Evolutionary conservation across 208 protist genomes (phyloP).

Genomic region (Trypanosoma vivax): DNA sequence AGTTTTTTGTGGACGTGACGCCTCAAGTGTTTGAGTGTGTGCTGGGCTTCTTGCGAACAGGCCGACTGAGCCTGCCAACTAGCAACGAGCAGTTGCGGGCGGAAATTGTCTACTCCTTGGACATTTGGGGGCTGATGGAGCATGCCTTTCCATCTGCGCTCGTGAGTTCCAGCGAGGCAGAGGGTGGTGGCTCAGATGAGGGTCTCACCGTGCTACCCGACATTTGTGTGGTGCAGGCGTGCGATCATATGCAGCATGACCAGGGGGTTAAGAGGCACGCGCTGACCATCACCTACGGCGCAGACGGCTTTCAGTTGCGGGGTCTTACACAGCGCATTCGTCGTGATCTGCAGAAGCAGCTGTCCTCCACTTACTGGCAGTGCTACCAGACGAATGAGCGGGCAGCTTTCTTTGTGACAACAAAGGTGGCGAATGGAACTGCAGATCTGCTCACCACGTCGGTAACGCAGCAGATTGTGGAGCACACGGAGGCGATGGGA

Average conservation of each 20-base stretch:
- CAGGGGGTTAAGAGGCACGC: slow-evolving; percentile 84
- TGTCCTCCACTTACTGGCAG: slow-evolving; percentile 88
- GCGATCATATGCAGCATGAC: slow-evolving; percentile 83
- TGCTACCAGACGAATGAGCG: too few relatives aligned
- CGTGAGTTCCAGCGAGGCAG: neutral
- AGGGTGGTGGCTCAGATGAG: slow-evolving; percentile 4
- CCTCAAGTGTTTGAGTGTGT: slow-evolving; percentile 76
- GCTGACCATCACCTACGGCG: slow-evolving; percentile 82
- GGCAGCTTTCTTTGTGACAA: too few relatives aligned
- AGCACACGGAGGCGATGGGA: too few relatives aligned
- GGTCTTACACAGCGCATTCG: slow-evolving; percentile 62
- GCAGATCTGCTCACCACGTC: too few relatives aligned
- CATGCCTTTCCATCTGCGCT: slow-evolving; percentile 46
- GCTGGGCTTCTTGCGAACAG: slow-evolving; percentile 65
- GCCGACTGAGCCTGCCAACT: slow-evolving; percentile 45
- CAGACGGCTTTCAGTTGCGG: slow-evolving; percentile 77
- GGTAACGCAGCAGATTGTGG: too few relatives aligned
- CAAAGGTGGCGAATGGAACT: too few relatives aligned
- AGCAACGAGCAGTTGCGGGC: slow-evolving; percentile 55
- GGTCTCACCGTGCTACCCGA: slow-evolving; percentile 43
- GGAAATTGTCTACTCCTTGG: slow-evolving; percentile 59
- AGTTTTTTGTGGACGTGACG: slow-evolving; percentile 73
- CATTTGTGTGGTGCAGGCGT: slow-evolving; percentile 82
- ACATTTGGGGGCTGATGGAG: slow-evolving; percentile 64
- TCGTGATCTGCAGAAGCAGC: slow-evolving; percentile 57